These are phyloP conservation scores for Kwoniella dendrophila DNA, from an alignment of 768 basidiomycete genomes.

Conservation along the genomic window DNA sequence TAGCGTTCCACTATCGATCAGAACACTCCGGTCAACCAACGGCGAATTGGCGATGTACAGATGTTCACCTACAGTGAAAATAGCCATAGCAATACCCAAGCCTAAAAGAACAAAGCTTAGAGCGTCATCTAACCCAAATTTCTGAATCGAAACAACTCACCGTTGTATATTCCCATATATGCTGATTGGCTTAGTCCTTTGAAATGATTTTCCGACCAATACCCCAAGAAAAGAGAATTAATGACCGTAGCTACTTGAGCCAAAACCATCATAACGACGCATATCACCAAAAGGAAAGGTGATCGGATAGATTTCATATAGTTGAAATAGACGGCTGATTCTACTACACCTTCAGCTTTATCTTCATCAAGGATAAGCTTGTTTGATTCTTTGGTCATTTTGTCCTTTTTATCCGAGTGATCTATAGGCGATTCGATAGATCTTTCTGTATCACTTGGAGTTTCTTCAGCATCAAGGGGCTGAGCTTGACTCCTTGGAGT, in stretches of 20 bases:
- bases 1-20: constrained; percentile 32
- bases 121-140: background rate
- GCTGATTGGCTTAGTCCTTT: constrained; percentile 63
- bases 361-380: background rate
- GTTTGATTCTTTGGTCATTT: background rate
- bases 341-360: background rate
- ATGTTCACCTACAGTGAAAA: constrained; percentile 21
- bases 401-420: background rate
- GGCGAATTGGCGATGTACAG: background rate
- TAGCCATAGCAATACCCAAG: constrained; percentile 34
- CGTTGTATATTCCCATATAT: constrained; percentile 68
- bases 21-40: too few relatives aligned
- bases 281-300: constrained; percentile 58
- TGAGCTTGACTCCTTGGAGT: background rate
- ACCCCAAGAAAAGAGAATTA: constrained; percentile 71
- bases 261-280: constrained; percentile 60
- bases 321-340: constrained; percentile 27
- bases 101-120: constrained; percentile 17
- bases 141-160: constrained; percentile 15
- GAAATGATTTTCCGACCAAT: constrained; percentile 68
- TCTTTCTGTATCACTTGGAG: too few relatives aligned
- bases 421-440: background rate
- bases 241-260: constrained; percentile 64
- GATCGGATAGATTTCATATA: constrained; percentile 58
- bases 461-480: too few relatives aligned